Evolutionary conservation across 192 early-diverging fungal genomes (phyloP), one percentile per base, ranked within the genome.

Genomic region (Backusella sp.): DNA sequence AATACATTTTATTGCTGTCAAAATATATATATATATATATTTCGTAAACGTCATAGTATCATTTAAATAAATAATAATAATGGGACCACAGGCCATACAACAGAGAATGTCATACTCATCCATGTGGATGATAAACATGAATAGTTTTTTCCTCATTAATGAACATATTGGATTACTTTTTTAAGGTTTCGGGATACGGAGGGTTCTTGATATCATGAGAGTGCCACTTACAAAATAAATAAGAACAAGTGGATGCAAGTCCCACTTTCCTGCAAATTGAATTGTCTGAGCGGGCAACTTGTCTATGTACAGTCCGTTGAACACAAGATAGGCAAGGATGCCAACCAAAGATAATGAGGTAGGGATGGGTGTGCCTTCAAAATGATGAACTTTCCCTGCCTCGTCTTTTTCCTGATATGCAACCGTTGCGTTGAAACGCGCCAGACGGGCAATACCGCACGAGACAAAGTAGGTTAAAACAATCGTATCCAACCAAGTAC

Each of bases 341-440:
- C 82, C 90, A 0, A 94, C 89, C 52, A 96, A 85, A 0, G 80
- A 79, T 65, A 96, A 72, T 7, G 91, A 89, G 4, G 92, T 93
- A 3, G 95, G 96, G 52, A 97, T 96, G 6, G 96, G 96, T 6
- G 94, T 94, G 35, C 96, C 96, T 80, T 97, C 93, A 83, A 96
- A 97, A 76, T 92, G 94, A 32, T 80, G 74, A 42, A 95, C 86
- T 73, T 96, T 96, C 34, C 95, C 95, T 11, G 83, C 82, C 15
- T 53, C 62, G 53, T 95, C 95, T 41, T 91, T 92, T 15, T 92
- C 91, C 71, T 91, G 42, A 34, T 89, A 86, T 6, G 92, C 93
- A 0, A 95, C 90, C 0, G 95, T 96, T n/a, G 94, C 93, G 78
- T 97, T 97, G 85, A 91, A 97, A 15, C 95, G 84, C 2, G 95